A percentile compares a stretch with the other conserved stretches of the same genome.
phyloP scores from a whole-genome alignment of 179 eudicot genomes.

The Spinacia oleracea region DNA sequence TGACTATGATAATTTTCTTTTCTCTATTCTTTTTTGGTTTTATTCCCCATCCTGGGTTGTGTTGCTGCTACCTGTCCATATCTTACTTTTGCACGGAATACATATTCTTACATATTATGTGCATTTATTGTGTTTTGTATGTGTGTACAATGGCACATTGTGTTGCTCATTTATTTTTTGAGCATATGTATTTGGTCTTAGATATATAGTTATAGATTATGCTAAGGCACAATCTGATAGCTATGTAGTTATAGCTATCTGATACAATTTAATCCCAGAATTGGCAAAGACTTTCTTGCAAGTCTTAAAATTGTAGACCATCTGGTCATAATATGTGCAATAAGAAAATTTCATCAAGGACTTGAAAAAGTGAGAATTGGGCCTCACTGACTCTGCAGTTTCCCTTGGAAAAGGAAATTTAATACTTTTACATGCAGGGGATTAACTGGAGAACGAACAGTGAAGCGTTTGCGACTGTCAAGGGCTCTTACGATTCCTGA shows the following conservation, averaged over 20 bases:
- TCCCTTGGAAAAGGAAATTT: not conserved
- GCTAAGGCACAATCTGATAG: too few species aligned
- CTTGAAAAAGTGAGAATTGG: not conserved
- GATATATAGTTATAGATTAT: not conserved
- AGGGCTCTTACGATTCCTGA: slow-evolving; percentile 95
- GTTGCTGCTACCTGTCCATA: not conserved
- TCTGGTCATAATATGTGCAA: not conserved
- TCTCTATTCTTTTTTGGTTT: not conserved
- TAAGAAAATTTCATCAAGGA: not conserved
- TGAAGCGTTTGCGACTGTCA: slow-evolving; percentile 81
- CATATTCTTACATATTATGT: too few species aligned
- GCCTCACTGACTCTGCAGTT: not conserved
- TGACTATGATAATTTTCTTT: not conserved
- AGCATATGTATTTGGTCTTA: not conserved
- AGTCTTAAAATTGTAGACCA: not conserved
- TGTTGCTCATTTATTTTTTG: not conserved
- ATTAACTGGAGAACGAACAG: slow-evolving; percentile 83
- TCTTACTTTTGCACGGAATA: too few species aligned
- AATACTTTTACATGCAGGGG: slow-evolving; percentile 48
- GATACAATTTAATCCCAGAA: not conserved
- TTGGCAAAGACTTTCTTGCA: not conserved
- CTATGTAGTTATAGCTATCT: too few species aligned
- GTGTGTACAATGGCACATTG: not conserved
- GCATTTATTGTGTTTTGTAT: too few species aligned
- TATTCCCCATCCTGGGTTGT: not conserved